Conservation (phyloP, 768 basidiomycete species). For the Xerocomellus chrysenteron region DNA sequence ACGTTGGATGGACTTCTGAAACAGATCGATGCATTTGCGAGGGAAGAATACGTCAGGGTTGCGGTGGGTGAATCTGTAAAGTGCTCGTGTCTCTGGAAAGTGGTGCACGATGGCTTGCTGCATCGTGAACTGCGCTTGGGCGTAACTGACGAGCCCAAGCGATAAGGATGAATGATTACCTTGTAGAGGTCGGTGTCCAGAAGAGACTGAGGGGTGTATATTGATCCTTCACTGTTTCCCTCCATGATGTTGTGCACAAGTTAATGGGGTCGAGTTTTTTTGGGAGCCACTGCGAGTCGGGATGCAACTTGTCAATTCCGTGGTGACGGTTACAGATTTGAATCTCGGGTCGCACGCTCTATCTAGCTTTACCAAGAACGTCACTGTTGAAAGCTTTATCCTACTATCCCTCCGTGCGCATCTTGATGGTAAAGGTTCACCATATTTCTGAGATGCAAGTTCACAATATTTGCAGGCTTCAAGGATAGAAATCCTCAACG, state of each 20-base stretch:
- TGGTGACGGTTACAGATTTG: too few species aligned
- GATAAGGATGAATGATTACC: constrained; percentile 38
- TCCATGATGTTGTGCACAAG: constrained; percentile 10
- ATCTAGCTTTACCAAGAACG: too few species aligned
- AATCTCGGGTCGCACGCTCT: too few species aligned
- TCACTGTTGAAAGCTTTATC: background rate
- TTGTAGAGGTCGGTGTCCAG: constrained; percentile 97
- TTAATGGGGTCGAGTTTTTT: background rate
- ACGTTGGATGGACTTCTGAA: constrained; percentile 55
- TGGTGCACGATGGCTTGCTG: constrained; percentile 84
- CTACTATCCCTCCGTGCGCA: background rate
- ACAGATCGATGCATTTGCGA: constrained; percentile 24
- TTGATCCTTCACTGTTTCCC: constrained; percentile 1
- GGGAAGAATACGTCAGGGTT: constrained; percentile 64
- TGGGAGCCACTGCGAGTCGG: background rate
- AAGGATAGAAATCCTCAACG: constrained; percentile 74
- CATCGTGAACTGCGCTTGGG: constrained; percentile 74
- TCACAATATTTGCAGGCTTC: constrained; percentile 37
- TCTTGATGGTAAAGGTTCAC: constrained; percentile 4
- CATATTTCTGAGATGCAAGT: background rate
- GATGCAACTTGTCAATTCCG: too few species aligned
- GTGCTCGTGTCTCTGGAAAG: constrained; percentile 69
- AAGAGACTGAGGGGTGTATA: constrained; percentile 47
- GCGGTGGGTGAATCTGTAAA: constrained; percentile 83
- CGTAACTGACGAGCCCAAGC: background rate